Base-by-base conservation (phyloP, 441 rosid genomes). In the Adansonia rubrostipa region DNA sequence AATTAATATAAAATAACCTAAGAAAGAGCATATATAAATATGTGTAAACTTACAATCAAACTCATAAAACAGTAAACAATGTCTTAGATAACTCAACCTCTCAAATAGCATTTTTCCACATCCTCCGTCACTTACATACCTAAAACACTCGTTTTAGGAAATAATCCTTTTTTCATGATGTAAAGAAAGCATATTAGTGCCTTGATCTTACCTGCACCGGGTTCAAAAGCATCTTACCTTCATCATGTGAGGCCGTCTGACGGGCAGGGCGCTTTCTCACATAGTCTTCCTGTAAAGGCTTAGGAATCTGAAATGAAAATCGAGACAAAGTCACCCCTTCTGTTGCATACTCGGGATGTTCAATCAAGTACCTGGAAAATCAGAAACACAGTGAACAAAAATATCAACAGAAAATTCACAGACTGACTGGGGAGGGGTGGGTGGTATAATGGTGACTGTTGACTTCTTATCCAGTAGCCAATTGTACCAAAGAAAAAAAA, bases 301-400 rank as follows among this genome's bases (percentile, higher is more conserved):
- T 90, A 1, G 99, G 99, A 77, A 86, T 88, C 86, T 90, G 97
- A 82, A 96, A 96, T 6, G 99, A 96, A 85, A 96, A 96, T 77
- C 84, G 88, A 20, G 96, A 88, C 73, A 91, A 69, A 17, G 80
- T 89, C 36, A 89, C 86, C 50, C 92, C 99, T 78, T 82, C 82
- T 33, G 63, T 76, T 56, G 71, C 65, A 81, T 84, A 89, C 83
- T 92, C 88, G 0, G 98, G 97, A 84, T 93, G 82, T 7, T 90
- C 97, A 58, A 63, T 74, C 77, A 96, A 85, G 91, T 83, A 90
- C 85, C 99, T 93, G 80, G 73, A 77, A 80, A 81, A 53, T 54
- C 22, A 67, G 58, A 80, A 78, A 60, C 53, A 61, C 28, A 28
- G 60, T 70, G 14, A 70, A 70, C 11, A 8, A 5, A 50, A 14